These are phyloP conservation scores for Monilinia aucupariae DNA, from an alignment of 2,329 filamentous ascomycete species.

Conservation along the genomic window DNA sequence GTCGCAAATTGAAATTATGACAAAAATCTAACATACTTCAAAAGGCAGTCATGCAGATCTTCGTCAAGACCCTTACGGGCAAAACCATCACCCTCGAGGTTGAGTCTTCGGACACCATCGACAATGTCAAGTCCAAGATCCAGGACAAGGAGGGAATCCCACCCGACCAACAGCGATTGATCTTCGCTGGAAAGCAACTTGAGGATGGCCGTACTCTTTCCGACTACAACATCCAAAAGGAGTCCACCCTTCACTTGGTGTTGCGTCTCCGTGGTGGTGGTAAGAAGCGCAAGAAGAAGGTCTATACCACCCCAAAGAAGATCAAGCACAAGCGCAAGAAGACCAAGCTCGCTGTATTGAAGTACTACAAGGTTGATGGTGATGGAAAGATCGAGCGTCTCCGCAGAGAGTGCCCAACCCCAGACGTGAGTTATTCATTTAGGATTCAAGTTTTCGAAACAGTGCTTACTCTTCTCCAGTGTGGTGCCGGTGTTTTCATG, in stretches of 20 bases:
- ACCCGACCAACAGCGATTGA: constrained; percentile 97
- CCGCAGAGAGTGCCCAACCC: constrained; percentile 90
- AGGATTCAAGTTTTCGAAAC: neutral
- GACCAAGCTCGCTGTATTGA: constrained; percentile 99
- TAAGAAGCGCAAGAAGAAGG: constrained; percentile 99
- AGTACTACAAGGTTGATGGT: constrained; percentile 99
- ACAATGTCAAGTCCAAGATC: constrained; percentile 99
- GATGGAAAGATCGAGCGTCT: constrained; percentile 99
- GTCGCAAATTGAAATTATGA: neutral
- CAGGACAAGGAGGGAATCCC: constrained; percentile 99
- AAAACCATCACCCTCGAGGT: constrained; percentile 99
- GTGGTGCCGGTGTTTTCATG: constrained; percentile 99
- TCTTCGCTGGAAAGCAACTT: constrained; percentile 99
- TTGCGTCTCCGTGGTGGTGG: constrained; percentile 96
- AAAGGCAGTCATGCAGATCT: constrained; percentile 49
- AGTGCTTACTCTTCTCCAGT: constrained; percentile 52
- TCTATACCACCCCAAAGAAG: constrained; percentile 99
- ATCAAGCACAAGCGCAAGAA: constrained; percentile 99
- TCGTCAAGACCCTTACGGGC: constrained; percentile 81
- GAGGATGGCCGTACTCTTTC: constrained; percentile 98
- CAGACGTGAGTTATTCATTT: constrained; percentile 59
- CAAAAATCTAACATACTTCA: neutral
- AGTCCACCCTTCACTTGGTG: constrained; percentile 96
- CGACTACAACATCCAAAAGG: constrained; percentile 99
- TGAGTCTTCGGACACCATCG: constrained; percentile 98